phyloP scores from a whole-genome alignment of 768 basidiomycete species.

The Trametes sanguinea region DNA sequence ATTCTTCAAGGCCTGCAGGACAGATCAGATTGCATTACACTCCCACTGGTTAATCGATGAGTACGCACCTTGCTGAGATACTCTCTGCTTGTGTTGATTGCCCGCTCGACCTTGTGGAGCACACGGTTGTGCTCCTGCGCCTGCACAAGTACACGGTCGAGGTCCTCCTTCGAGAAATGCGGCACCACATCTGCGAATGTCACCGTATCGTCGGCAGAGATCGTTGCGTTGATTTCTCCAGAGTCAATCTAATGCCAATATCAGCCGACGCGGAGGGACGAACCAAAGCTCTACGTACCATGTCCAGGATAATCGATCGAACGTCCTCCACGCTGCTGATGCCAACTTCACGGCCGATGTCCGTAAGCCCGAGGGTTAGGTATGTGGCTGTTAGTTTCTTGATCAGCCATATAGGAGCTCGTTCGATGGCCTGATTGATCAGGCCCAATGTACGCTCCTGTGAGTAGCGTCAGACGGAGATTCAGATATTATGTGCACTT shows the following conservation, averaged over 20 bases:
- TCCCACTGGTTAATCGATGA: neutral
- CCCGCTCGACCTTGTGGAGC: conserved; percentile 53
- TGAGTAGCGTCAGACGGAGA: neutral
- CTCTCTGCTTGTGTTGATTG: conserved; percentile 66
- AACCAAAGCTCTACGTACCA: conserved; percentile 49
- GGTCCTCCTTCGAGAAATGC: conserved; percentile 58
- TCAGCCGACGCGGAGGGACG: neutral
- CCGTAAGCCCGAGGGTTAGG: conserved; percentile 69
- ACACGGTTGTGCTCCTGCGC: conserved; percentile 57
- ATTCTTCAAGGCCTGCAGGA: conserved; percentile 27
- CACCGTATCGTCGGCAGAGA: conserved; percentile 70
- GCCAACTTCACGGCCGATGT: conserved; percentile 62
- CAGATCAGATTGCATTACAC: neutral
- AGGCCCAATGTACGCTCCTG: conserved; percentile 79
- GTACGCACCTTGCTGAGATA: conserved; percentile 66
- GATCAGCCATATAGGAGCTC: conserved; percentile 76
- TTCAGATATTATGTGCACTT: neutral
- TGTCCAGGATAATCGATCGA: conserved; percentile 61
- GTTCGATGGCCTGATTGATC: conserved; percentile 61
- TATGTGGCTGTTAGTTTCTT: conserved; percentile 83
- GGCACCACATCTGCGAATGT: conserved; percentile 64
- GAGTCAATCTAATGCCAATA: conserved; percentile 57
- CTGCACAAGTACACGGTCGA: conserved; percentile 57
- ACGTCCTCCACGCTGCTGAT: conserved; percentile 57
- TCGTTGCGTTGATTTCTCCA: conserved; percentile 66